Evolutionary conservation across 1,139 yeast species (phyloP), one percentile per base, ranked within the genome.

Genomic region (Blastobotrys elegans): DNA sequence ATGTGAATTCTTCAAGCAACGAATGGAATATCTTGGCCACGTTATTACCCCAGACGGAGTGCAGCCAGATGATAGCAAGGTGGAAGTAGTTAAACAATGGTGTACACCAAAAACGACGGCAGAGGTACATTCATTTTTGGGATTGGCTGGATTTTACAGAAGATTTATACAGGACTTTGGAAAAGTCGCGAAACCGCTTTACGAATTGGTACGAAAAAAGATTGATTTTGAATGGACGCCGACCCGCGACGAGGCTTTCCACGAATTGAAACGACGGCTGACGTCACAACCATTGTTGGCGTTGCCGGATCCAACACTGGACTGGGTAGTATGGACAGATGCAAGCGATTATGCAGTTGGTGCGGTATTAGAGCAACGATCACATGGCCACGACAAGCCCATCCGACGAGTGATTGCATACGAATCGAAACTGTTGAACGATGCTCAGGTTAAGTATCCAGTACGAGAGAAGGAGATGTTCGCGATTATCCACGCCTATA

Each of bases 1-100:
- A 27, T 49, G 53, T 40, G 46, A 46, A 16, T 53, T 52, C 32
- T 47, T 46, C 40, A 33, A 30, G 32, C 6, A 27, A n/a, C 13
- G 22, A 16, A 33, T 49, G 7, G 5, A 40, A n/a, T 55, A 48
- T 43, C 39, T 48, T 36, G 59, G 56, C 11, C 44, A 32, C 30
- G 27, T 42, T 6, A 40, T 48, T 7, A 14, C 49, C 33, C 22
- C 11, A n/a, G 29, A 35, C 37, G 47, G 44, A 18, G 21, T 38
- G 5, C 10, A 5, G 10, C 27, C 27, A 5, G 27, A 24, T 10
- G 8, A 5, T 5, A 5, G 10, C 8, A 24, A 24, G 10, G 27
- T 24, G 27, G 27, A 24, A 10, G 27, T 10, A 24, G 27, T 24
- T 10, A 24, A 24, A 10, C 10, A 5, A n/a, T 38, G 33, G 32